Conservation (phyloP, 1,284 basidiomycete species). For the Irpex sp. region DNA sequence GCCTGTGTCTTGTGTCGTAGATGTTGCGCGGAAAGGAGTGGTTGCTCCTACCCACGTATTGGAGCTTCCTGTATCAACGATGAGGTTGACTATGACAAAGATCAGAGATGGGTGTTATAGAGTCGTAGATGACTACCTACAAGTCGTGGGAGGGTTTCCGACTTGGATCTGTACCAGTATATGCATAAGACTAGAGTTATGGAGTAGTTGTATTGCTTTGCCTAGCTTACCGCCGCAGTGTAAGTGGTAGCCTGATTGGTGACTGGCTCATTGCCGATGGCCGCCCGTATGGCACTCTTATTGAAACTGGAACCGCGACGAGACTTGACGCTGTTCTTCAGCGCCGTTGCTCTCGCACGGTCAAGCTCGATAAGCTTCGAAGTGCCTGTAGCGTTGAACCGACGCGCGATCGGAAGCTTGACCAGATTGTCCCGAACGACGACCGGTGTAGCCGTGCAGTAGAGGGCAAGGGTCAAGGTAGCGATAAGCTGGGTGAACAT, state of each 20-base stretch:
- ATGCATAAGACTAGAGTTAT: background rate
- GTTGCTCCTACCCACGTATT: conserved; percentile 62
- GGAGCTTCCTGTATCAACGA: conserved; percentile 36
- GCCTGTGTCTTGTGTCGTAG: background rate
- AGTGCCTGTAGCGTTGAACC: conserved; percentile 9
- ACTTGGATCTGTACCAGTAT: background rate
- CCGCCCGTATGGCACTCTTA: background rate
- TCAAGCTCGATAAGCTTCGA: conserved; percentile 9
- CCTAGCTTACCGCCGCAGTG: conserved; percentile 9
- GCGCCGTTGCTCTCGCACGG: conserved; percentile 11
- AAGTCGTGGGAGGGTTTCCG: conserved; percentile 5
- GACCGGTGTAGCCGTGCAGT: conserved; percentile 5
- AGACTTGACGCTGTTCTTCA: conserved; percentile 4
- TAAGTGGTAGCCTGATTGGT: conserved; percentile 12
- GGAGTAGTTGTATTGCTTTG: background rate
- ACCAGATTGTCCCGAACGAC: conserved; percentile 9
- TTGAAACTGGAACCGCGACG: background rate
- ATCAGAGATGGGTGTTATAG: background rate
- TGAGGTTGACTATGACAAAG: conserved; percentile 17
- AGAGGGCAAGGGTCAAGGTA: conserved; percentile 5
- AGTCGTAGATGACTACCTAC: background rate
- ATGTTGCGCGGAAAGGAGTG: conserved; percentile 20
- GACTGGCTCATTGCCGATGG: conserved; percentile 2
- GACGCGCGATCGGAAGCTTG: conserved; percentile 11
- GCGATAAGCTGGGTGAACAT: conserved; percentile 6